Conservation (phyloP, 129 eudicot genomes). For the Artemisia argyi region DNA sequence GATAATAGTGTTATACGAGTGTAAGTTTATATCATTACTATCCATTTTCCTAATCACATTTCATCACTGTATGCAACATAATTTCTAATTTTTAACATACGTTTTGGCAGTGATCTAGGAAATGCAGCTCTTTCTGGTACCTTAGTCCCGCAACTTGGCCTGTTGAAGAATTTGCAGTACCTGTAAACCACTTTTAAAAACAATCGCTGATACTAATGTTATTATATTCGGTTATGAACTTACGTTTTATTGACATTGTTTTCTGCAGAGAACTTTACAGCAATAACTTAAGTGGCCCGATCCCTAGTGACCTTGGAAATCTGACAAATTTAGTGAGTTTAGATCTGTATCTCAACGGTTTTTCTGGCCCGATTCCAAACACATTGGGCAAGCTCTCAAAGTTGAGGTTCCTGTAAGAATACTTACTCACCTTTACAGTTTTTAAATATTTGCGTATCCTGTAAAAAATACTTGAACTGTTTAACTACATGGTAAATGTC, state of each 20-base stretch:
- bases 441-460: not conserved
- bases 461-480: not conserved
- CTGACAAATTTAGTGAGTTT: slow-evolving; percentile 87
- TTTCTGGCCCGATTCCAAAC: slow-evolving; percentile 81
- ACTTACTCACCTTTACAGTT: slow-evolving; percentile 26
- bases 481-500: slow-evolving; percentile 3
- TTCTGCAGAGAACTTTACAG: slow-evolving; percentile 81
- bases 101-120: slow-evolving; percentile 68
- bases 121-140: slow-evolving; percentile 87
- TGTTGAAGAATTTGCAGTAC: slow-evolving; percentile 78
- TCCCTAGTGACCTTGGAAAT: slow-evolving; percentile 84
- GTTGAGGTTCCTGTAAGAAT: slow-evolving; percentile 73
- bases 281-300: slow-evolving; percentile 79
- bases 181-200: slow-evolving; percentile 44
- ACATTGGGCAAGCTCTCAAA: slow-evolving; percentile 73
- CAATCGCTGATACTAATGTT: not conserved
- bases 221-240: not conserved
- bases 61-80: not conserved
- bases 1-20: slow-evolving; percentile 88
- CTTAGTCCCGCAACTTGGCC: slow-evolving; percentile 76
- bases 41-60: not conserved
- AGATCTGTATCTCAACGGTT: slow-evolving; percentile 78
- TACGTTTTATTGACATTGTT: slow-evolving; percentile 3
- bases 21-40: slow-evolving; percentile 35
- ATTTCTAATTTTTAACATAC: not conserved